Conservation (phyloP, 1,139 yeast genomes). For the Geotrichum cucujoidarum region DNA sequence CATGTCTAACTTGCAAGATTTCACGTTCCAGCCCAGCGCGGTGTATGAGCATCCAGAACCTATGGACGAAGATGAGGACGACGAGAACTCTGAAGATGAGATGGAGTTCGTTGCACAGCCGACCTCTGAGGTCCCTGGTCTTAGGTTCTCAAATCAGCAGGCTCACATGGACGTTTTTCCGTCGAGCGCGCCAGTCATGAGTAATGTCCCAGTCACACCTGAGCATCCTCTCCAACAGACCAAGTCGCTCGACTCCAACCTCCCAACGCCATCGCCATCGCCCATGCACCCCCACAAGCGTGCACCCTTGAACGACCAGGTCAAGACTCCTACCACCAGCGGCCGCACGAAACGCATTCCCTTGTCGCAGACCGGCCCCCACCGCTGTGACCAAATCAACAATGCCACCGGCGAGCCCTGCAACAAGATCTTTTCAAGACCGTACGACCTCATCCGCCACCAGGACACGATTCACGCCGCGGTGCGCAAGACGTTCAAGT, state of each 20-base stretch:
- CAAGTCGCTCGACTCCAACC: neutral
- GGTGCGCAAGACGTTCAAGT: constrained; percentile 77
- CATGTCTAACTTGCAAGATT: neutral
- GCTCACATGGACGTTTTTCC: neutral
- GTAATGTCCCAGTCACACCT: neutral
- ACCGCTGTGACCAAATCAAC: constrained; percentile 56
- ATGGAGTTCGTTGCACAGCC: neutral
- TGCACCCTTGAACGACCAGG: neutral
- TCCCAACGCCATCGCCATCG: constrained; percentile 4
- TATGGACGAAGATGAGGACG: constrained; percentile 29
- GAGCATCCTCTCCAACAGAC: too few relatives aligned
- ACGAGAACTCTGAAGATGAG: constrained; percentile 24
- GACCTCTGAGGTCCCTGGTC: neutral
- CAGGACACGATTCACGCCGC: constrained; percentile 94
- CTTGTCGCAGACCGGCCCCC: constrained; percentile 38
- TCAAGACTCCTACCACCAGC: constrained; percentile 1
- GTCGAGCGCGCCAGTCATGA: neutral
- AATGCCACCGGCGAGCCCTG: constrained; percentile 62
- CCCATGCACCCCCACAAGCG: constrained; percentile 9
- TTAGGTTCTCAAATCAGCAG: neutral
- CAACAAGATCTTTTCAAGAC: constrained; percentile 80
- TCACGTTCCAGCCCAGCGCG: neutral
- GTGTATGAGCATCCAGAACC: constrained; percentile 26
- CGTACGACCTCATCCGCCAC: constrained; percentile 90
- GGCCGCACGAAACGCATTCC: constrained; percentile 21